These are phyloP conservation scores for Xylariales sp. DNA, from an alignment of 2,329 filamentous ascomycete species.

Conservation along the genomic window DNA sequence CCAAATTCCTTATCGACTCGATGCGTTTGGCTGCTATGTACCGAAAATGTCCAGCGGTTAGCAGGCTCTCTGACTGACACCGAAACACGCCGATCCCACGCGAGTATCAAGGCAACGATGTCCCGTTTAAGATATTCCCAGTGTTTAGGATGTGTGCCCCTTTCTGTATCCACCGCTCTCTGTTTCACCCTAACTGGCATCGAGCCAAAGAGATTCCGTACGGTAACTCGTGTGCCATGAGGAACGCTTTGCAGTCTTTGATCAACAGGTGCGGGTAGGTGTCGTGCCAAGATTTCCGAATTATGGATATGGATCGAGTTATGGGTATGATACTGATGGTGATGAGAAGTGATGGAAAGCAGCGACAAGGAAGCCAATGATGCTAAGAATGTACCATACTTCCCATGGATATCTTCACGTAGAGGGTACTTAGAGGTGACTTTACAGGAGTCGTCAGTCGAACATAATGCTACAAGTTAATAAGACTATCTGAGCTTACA, in stretches of 20 bases:
- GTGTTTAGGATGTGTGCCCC: constrained; percentile 65
- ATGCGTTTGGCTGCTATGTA: constrained; percentile 48
- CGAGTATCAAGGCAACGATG: constrained; percentile 74
- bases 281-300: constrained; percentile 71
- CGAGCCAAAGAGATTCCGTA: constrained; percentile 86
- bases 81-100: constrained; percentile 69
- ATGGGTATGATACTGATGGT: constrained; percentile 67
- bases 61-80: constrained; percentile 68
- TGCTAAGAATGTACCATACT: constrained; percentile 79
- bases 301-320: constrained; percentile 78
- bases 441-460: constrained; percentile 51
- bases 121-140: constrained; percentile 72
- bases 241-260: constrained; percentile 65
- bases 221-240: constrained; percentile 80
- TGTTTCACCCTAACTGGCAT: constrained; percentile 93
- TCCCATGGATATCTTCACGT: constrained; percentile 67
- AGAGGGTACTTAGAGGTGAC: constrained; percentile 80
- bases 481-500: constrained; percentile 61
- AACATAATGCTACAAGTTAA: constrained; percentile 26
- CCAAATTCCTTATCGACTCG: constrained; percentile 31
- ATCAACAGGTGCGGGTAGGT: constrained; percentile 69
- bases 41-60: constrained; percentile 52
- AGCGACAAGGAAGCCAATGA: constrained; percentile 81
- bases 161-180: constrained; percentile 67
- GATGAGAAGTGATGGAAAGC: constrained; percentile 79